A percentile compares a stretch with the other conserved stretches of the same genome.
Evolutionary conservation across 306 rosid species (phyloP).

Genomic region (Elaeagnus macrophylla): DNA sequence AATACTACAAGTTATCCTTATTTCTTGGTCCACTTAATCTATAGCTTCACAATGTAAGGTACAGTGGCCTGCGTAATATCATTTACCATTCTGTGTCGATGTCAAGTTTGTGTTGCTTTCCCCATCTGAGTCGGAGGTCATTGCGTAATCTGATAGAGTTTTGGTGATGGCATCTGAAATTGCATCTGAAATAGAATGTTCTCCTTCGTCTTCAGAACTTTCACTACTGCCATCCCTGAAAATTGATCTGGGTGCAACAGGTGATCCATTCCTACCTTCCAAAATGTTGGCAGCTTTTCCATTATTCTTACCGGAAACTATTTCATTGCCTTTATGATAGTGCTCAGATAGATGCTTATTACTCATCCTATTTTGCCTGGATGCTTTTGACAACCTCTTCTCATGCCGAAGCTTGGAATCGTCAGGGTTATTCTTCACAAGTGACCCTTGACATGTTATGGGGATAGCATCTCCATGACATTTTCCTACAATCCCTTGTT

Average conservation of each 20-base stretch:
- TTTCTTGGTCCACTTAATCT: too few species aligned
- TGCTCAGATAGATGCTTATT: conserved; percentile 6
- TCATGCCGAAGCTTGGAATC: conserved; percentile 20
- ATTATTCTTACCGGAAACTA: conserved; percentile 20
- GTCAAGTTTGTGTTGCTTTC: conserved; percentile 46
- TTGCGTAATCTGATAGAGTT: conserved; percentile 49
- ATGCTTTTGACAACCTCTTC: conserved; percentile 28
- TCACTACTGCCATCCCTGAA: conserved; percentile 57
- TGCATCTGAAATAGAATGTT: conserved; percentile 29
- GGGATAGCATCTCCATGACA: conserved; percentile 17
- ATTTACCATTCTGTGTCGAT: conserved; percentile 27
- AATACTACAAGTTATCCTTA: not conserved
- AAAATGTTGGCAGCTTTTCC: conserved; percentile 25
- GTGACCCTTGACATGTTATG: conserved; percentile 10
- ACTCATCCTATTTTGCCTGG: conserved; percentile 21
- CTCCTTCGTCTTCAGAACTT: conserved; percentile 43
- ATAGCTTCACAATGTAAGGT: too few species aligned
- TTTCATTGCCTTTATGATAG: conserved; percentile 12
- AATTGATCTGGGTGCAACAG: conserved; percentile 34
- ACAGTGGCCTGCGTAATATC: too few species aligned
- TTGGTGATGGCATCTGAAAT: conserved; percentile 58
- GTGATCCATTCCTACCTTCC: conserved; percentile 34
- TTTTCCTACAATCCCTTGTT: conserved; percentile 14
- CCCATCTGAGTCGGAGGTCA: conserved; percentile 54
- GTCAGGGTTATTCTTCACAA: conserved; percentile 17